phyloP scores from a whole-genome alignment of 2,329 filamentous ascomycete species.

The Ophiostoma quercus region DNA sequence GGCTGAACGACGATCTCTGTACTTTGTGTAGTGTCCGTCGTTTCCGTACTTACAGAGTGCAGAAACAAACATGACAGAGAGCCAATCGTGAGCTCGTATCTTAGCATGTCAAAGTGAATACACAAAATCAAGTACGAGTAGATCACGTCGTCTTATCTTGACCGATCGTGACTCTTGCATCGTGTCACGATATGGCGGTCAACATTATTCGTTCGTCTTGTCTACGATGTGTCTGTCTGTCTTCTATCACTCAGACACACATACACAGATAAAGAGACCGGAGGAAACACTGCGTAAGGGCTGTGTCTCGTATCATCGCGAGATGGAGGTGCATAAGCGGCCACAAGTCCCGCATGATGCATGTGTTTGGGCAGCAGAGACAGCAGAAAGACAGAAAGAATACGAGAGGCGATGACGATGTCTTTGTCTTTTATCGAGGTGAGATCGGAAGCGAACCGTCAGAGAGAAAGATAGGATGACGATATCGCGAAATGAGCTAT shows the following conservation, averaged over 20 bases:
- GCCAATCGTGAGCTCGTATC: conserved; percentile 1
- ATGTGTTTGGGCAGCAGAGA: background rate
- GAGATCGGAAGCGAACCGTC: background rate
- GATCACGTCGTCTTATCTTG: background rate
- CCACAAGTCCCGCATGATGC: conserved; percentile 12
- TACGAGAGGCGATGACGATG: background rate
- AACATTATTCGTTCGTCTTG: background rate
- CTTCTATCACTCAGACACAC: background rate
- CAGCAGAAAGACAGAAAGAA: background rate
- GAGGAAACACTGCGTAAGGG: conserved; percentile 7
- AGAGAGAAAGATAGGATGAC: background rate
- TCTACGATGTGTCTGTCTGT: background rate
- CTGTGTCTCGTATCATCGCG: background rate
- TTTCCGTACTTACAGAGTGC: background rate
- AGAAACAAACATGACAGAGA: background rate
- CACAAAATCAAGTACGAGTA: background rate
- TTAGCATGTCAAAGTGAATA: background rate
- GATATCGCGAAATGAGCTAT: background rate
- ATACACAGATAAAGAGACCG: background rate
- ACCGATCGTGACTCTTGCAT: background rate
- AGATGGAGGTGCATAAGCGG: conserved; percentile 14
- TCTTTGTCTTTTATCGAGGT: background rate
- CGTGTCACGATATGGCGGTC: conserved; percentile 12
- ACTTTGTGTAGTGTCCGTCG: background rate
- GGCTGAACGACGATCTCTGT: background rate